Conservation (phyloP, 2,329 filamentous ascomycete species). For the Diaporthe sp. region DNA sequence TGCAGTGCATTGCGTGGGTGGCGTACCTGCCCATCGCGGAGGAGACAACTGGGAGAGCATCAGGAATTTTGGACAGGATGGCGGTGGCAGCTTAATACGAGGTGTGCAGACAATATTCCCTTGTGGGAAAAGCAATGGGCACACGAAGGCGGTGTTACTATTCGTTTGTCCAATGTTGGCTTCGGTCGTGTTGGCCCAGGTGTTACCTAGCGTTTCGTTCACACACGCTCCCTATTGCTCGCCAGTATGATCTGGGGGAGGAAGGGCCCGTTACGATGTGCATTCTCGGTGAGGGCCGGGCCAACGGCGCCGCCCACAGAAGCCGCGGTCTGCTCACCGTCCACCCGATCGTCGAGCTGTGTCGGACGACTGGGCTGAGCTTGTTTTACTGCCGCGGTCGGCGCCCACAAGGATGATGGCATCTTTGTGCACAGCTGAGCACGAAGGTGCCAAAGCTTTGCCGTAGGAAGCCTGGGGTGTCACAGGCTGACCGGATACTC, state of each 20-base stretch:
- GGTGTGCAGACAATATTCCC: not conserved
- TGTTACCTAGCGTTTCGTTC: not conserved
- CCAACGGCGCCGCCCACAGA: not conserved
- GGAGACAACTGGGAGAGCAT: not conserved
- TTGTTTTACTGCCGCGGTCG: conserved; percentile 12
- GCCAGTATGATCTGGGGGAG: too few relatives aligned
- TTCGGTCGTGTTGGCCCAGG: not conserved
- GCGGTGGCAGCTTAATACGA: not conserved
- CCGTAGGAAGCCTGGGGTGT: not conserved
- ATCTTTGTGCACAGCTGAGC: conserved; percentile 5
- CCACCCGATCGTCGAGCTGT: not conserved
- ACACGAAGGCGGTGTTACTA: not conserved
- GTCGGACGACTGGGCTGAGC: not conserved
- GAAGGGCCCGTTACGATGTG: not conserved
- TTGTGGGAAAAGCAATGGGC: not conserved
- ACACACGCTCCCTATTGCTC: not conserved
- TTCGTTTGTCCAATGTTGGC: not conserved
- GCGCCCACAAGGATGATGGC: conserved; percentile 12
- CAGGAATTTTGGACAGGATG: not conserved
- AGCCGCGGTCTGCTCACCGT: not conserved
- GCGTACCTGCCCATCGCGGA: not conserved
- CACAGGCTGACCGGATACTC: not conserved
- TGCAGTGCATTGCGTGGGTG: conserved; percentile 23
- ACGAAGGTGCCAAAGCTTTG: conserved; percentile 5
- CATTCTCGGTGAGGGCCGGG: not conserved